Conservation (phyloP, 2,329 filamentous ascomycete genomes). For the Phialophora verrucosa region DNA sequence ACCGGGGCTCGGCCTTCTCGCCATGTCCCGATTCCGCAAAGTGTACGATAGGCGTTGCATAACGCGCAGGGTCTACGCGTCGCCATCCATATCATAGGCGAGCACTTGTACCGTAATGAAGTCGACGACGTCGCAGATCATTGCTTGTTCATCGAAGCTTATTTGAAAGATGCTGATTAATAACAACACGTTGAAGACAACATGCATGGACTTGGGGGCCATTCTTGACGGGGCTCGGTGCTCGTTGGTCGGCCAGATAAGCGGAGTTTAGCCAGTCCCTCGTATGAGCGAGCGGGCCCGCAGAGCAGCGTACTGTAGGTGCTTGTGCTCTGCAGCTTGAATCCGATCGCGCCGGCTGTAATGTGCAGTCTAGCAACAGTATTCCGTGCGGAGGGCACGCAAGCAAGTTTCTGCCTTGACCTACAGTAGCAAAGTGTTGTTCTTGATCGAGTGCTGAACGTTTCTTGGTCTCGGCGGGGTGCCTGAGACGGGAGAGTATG, state of each 20-base stretch:
- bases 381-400: neutral
- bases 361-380: neutral
- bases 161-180: no score
- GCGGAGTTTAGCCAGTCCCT: neutral
- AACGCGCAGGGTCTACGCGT: no score
- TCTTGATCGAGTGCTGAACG: neutral
- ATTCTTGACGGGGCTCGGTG: neutral
- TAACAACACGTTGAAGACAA: no score
- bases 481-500: neutral
- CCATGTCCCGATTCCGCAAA: conserved; percentile 1
- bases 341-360: neutral
- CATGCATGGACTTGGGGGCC: no score
- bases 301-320: neutral
- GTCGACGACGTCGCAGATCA: no score
- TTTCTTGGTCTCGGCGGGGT: neutral
- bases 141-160: no score
- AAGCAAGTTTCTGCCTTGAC: neutral
- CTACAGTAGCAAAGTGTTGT: neutral
- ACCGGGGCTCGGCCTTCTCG: neutral
- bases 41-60: conserved; percentile 5
- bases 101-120: no score
- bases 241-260: neutral
- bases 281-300: neutral
- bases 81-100: no score
- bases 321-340: neutral